Conservation (phyloP, 129 eudicot genomes). For the Centaurea solstitialis region DNA sequence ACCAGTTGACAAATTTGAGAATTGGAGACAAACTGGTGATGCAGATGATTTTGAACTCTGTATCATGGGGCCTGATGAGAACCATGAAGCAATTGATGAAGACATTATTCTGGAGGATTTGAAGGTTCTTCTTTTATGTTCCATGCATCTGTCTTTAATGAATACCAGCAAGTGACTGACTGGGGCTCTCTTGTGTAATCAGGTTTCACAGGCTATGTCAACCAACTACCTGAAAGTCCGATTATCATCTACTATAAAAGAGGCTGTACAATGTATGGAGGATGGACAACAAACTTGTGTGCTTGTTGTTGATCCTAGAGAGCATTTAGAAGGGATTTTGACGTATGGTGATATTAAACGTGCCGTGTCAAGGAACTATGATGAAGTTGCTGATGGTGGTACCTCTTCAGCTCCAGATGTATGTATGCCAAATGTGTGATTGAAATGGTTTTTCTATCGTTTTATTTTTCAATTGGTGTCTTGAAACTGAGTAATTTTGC, state of each 20-base stretch:
- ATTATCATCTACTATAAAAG: slow-evolving; percentile 54
- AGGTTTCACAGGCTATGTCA: slow-evolving; percentile 92
- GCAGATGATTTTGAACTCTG: slow-evolving; percentile 78
- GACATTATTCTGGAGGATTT: slow-evolving; percentile 70
- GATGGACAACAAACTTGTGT: slow-evolving; percentile 71
- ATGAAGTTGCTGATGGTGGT: slow-evolving; percentile 48
- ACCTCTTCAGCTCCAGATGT: slow-evolving; percentile 57
- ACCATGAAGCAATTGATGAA: slow-evolving; percentile 61
- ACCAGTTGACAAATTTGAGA: slow-evolving; percentile 55
- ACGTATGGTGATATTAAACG: slow-evolving; percentile 83
- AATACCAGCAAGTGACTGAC: background rate
- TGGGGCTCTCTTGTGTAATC: slow-evolving; percentile 11
- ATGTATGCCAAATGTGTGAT: slow-evolving; percentile 46
- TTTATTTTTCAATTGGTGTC: background rate
- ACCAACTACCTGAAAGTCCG: slow-evolving; percentile 54
- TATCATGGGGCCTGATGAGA: slow-evolving; percentile 50
- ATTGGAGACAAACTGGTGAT: slow-evolving; percentile 54
- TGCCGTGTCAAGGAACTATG: slow-evolving; percentile 41
- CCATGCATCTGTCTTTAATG: background rate
- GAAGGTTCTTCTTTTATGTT: slow-evolving; percentile 50
- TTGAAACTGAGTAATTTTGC: slow-evolving; percentile 26
- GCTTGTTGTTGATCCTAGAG: slow-evolving; percentile 72
- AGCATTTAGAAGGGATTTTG: slow-evolving; percentile 81
- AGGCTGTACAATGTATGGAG: slow-evolving; percentile 69
- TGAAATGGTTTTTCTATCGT: background rate